Percentiles rank a stretch among this genome's conserved stretches.
These are phyloP conservation scores for Torulaspora franciscae DNA, from an alignment of 805 yeast species.

Conservation along the genomic window DNA sequence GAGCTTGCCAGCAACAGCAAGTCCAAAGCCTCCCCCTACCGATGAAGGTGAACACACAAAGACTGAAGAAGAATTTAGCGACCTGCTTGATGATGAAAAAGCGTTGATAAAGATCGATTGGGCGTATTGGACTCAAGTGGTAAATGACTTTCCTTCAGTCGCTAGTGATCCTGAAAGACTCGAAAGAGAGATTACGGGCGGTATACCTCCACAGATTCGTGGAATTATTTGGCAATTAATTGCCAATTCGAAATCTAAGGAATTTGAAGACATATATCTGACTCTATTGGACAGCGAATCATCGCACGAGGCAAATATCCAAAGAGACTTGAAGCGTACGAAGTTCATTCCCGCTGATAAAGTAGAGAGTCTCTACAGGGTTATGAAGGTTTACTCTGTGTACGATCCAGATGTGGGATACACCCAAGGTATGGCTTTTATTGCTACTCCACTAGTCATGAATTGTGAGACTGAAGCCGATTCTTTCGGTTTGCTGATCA, in stretches of 20 bases:
- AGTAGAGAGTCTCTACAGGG: slow-evolving; percentile 59
- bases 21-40: slow-evolving; percentile 8
- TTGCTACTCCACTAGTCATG: slow-evolving; percentile 77
- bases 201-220: slow-evolving; percentile 80
- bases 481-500: slow-evolving; percentile 74
- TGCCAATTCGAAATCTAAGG: slow-evolving; percentile 66
- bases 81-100: slow-evolving; percentile 39
- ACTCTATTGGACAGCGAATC: slow-evolving; percentile 49
- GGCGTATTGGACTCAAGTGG: slow-evolving; percentile 85
- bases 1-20: slow-evolving; percentile 13
- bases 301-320: slow-evolving; percentile 68
- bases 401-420: slow-evolving; percentile 93
- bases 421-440: slow-evolving; percentile 97
- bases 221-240: slow-evolving; percentile 93
- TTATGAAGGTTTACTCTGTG: slow-evolving; percentile 77
- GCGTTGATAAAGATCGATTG: slow-evolving; percentile 51
- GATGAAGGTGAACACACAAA: slow-evolving; percentile 8
- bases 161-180: slow-evolving; percentile 59
- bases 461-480: slow-evolving; percentile 68
- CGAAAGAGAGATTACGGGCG: slow-evolving; percentile 57
- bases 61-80: slow-evolving; percentile 25
- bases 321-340: slow-evolving; percentile 79
- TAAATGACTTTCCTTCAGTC: slow-evolving; percentile 66
- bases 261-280: slow-evolving; percentile 34
- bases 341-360: slow-evolving; percentile 66